Evolutionary conservation across 306 rosid genomes (phyloP), one percentile per base, ranked within the genome.

Genomic region (Sechiopsis laciniata): DNA sequence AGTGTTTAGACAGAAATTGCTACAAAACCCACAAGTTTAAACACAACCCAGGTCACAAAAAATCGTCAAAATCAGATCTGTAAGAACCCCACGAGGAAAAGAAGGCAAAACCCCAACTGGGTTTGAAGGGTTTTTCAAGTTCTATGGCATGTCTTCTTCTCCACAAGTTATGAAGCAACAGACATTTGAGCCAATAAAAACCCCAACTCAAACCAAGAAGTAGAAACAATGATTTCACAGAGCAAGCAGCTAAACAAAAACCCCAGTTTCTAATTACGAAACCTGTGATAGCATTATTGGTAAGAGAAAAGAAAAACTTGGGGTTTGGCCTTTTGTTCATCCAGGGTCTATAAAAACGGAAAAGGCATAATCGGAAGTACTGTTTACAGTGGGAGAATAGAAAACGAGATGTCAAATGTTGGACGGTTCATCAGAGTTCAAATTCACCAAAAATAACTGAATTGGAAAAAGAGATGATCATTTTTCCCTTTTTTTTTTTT

Each of bases 321-420:
- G 82, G 93, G 78, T 80, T 57, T 78, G 81, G 93, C 81, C 82
- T 57, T 76, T 85, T 88, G 83, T 66, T 83, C 80, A 70, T 58
- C 83, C 83, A 78, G 63, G 59, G 80, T 69, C 93, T 84, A 85
- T 75, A 76, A 32, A 32, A 73, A 57, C 78, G 78, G 73, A 84
- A 84, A 83, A 82, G 78, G 32, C 48, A 80, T 79, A 82, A 84
- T 83, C 87, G 74, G 80, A 77, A 68, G 74, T 75, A 71, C 74
- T 66, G 78, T 74, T 78, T 80, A 46, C 56, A 78, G 56, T 68
- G 75, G 72, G 54, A 0, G 0, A 5, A 59, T 1, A 57, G 15
- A 57, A 59, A 59, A 11, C 42, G 37, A 80, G 75, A 78, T 70
- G 73, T 55, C 67, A 78, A 6, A 2, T 42, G 48, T 62, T 61